Evolutionary conservation across 2,329 filamentous ascomycete species (phyloP), one percentile per base, ranked within the genome.

Genomic region (Sclerotinia trifoliorum): DNA sequence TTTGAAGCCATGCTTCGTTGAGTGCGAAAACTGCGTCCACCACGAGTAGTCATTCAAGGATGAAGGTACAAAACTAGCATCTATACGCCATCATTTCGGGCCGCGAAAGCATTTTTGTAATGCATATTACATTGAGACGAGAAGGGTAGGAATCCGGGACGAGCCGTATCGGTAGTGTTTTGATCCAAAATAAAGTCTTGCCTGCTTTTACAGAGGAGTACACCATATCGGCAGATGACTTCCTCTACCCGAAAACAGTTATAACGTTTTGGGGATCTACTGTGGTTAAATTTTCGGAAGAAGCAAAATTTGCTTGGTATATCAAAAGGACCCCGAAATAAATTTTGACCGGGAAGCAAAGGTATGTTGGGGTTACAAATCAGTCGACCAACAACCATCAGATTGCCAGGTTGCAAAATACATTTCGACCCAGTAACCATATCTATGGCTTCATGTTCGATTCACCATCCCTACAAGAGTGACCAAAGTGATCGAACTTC

Each of bases 1-100:
- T 57, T 66, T 71, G 5, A 71, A 64, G 19, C 72, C 75, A 13
- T 70, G 73, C 19, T 56, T 67, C 4, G 71, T 56, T 6, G 51
- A 65, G 52, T 71, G 69, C 17, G 72, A 54, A 19, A 72, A 54
- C 24, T 32, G 51, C 3, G 66, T 69, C 71, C 71, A 72, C 69
- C 66, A 70, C 42, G 69, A 70, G 4, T 46, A 13, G 6, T 64
- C 66, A 60, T 70, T 69, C 62, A 69, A 56, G n/a, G 71, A 70
- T 0, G 68, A 71, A 44, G 70, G 68, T 17, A 52, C 60, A 42
- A 71, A 68, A 7, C 29, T 70, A 29, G 42, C 65, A 63, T 56
- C 60, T 35, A 72, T 2, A 19, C 70, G n/a, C 42, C 2, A 69
- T 71, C 66, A 67, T 63, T 5, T 55, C 68, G 17, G 17, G 72